Evolutionary conservation across 345 rosid species (phyloP).

Genomic region (Firmiana major): DNA sequence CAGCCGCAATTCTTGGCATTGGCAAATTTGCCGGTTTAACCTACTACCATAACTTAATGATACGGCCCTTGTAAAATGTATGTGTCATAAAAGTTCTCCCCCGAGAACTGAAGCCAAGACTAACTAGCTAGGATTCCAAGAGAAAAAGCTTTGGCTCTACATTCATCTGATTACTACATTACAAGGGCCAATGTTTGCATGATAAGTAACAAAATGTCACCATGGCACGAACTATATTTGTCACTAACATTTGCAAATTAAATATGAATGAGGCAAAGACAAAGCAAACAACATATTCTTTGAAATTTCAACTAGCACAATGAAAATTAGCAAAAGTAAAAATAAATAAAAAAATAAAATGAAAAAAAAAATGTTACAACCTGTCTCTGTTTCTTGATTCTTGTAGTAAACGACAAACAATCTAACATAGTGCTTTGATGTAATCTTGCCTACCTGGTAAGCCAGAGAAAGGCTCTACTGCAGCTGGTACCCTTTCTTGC

Average conservation of each 20-base stretch:
- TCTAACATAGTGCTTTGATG: not conserved
- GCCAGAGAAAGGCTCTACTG: constrained; percentile 85
- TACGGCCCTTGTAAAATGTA: no score
- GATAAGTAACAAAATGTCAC: not conserved
- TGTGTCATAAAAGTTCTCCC: not conserved
- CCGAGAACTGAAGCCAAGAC: not conserved
- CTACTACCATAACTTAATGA: no score
- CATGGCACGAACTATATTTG: not conserved
- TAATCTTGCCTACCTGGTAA: constrained; percentile 58
- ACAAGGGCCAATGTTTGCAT: not conserved
- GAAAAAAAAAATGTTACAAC: not conserved
- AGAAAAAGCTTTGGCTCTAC: no score
- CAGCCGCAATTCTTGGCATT: no score
- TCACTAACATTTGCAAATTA: no score
- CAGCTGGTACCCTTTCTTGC: constrained; percentile 56
- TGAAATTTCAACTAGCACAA: not conserved
- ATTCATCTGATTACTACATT: no score
- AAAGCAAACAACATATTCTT: not conserved
- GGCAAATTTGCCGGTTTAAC: no score
- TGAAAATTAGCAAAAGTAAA: no score
- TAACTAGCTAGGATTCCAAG: no score
- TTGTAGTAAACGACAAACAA: not conserved
- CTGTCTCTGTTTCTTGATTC: not conserved
- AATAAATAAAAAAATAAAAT: not conserved
- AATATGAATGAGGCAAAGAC: not conserved